Evolutionary conservation across 2,329 filamentous ascomycete species (phyloP).

Genomic region (Ophiostoma pallidulum): DNA sequence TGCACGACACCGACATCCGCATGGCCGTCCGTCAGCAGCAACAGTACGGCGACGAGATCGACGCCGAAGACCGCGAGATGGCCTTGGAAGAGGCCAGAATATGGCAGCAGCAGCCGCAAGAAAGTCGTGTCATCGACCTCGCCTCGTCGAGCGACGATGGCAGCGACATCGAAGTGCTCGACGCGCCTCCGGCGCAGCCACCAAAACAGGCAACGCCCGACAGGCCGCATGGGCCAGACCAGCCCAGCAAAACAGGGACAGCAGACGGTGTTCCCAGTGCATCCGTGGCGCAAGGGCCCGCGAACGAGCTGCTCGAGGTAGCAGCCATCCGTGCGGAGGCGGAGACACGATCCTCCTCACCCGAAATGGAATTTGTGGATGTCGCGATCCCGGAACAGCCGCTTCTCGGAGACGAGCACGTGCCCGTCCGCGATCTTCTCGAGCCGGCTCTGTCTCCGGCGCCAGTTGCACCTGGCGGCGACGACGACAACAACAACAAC

Average conservation of each 20-base stretch:
- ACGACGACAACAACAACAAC: background rate
- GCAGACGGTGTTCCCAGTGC: no score
- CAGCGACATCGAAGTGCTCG: slow-evolving; percentile 49
- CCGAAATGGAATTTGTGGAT: slow-evolving; percentile 29
- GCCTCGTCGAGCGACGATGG: slow-evolving; percentile 48
- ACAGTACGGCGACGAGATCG: slow-evolving; percentile 48
- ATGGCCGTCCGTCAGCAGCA: slow-evolving; percentile 51
- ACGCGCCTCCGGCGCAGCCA: slow-evolving; percentile 31
- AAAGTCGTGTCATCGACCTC: slow-evolving; percentile 43
- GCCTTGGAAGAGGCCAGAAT: slow-evolving; percentile 46
- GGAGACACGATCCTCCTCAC: slow-evolving; percentile 16
- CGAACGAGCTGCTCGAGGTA: no score
- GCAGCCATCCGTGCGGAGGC: no score
- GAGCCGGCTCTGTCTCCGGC: background rate
- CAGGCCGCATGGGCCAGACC: background rate
- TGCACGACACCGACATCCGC: slow-evolving; percentile 55
- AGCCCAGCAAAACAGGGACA: no score
- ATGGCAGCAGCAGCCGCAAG: slow-evolving; percentile 33
- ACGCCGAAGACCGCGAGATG: slow-evolving; percentile 52
- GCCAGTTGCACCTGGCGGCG: background rate
- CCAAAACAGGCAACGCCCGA: background rate
- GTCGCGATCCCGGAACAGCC: slow-evolving; percentile 19
- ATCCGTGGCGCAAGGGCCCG: no score
- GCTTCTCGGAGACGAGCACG: slow-evolving; percentile 19
- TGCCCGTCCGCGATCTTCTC: background rate